Base-by-base conservation (phyloP, 2,329 filamentous ascomycete genomes). In the Madurella fahalii region DNA sequence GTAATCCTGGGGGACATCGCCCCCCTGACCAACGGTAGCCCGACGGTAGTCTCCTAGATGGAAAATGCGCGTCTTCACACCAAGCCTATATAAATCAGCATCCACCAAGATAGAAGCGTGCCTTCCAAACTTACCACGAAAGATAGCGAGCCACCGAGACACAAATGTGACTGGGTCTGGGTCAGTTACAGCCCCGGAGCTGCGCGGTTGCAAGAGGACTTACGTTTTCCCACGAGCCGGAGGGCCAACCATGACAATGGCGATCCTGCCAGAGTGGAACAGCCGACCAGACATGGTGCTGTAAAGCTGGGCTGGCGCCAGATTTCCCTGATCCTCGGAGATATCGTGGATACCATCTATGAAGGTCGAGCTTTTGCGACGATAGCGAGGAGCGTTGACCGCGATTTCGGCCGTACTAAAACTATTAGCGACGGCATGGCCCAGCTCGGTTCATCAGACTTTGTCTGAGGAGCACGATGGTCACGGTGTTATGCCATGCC, bases 271-370 rank as follows among this genome's bases (percentile, higher is more conserved):
- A 18, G 94, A 96, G 72, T 99, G 94, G 70, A 99, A 99, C 31
- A 99, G 84, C 41, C 94, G 85, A 47, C 94, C 94, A 46, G 93
- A 97, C 81, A 97, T 95, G 50, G 94, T 99, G 71, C 91, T 96
- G 76, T 99, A 99, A 44, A 99, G 81, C 75, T 99, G 94, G 63
- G 94, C 94, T 31, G 94, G 94, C 5, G 94, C 94, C 82, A 95
- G 83, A 64, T 93, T 77, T 37, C 57, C 52, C 59, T 77, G 74
- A 65, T 90, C 90, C 68, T 92, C 87, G 9, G 89, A 84, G 51
- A 95, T 80, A 77, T 97, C 93, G 73, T 97, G 93, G 65, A 97
- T 96, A 61, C 90, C 93, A 78, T 97, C 94, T 65, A 96, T 92
- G 70, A 95, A 96, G 39, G 92, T 96, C 63, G 91, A 96, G 65